These are phyloP conservation scores for Epichloe festucae DNA, from an alignment of 2,329 filamentous ascomycete species.

Conservation along the genomic window DNA sequence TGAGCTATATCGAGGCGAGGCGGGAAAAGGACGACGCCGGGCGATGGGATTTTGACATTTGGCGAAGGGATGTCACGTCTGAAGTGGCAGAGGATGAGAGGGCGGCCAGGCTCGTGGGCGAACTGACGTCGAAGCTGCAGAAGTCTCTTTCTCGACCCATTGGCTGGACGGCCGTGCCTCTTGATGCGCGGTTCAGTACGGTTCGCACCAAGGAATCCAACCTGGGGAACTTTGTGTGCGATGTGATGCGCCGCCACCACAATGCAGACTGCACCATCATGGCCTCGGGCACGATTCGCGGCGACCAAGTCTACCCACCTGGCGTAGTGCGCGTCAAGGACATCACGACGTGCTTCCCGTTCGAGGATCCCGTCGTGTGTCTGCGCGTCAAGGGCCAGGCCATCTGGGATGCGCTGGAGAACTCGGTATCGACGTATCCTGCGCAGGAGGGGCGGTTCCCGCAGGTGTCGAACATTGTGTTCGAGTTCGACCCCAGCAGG, in stretches of 20 bases:
- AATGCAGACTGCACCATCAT: slow-evolving; percentile 70
- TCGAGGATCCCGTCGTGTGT: slow-evolving; percentile 79
- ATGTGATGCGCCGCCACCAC: slow-evolving; percentile 80
- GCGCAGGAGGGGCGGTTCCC: slow-evolving; percentile 75
- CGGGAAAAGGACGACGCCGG: slow-evolving; percentile 30
- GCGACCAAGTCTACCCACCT: slow-evolving; percentile 78
- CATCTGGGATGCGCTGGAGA: slow-evolving; percentile 71
- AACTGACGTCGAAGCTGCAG: slow-evolving; percentile 60
- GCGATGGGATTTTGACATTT: slow-evolving; percentile 70
- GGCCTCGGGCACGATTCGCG: slow-evolving; percentile 74
- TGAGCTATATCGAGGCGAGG: slow-evolving; percentile 75
- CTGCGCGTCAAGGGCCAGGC: slow-evolving; percentile 58
- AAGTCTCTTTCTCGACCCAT: slow-evolving; percentile 70
- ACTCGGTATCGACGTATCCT: slow-evolving; percentile 67
- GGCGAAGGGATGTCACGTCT: slow-evolving; percentile 59
- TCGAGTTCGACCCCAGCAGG: slow-evolving; percentile 54
- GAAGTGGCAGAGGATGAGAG: slow-evolving; percentile 50
- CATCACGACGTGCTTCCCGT: slow-evolving; percentile 81
- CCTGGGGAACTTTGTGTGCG: slow-evolving; percentile 80
- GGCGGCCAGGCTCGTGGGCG: slow-evolving; percentile 47
- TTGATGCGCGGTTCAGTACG: slow-evolving; percentile 78
- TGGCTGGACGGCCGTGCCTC: slow-evolving; percentile 67
- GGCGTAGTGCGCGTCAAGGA: slow-evolving; percentile 68
- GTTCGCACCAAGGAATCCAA: slow-evolving; percentile 70
- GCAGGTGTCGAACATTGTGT: slow-evolving; percentile 73